Evolutionary conservation across 208 protist species (phyloP).

Genomic region (Leishmania gerbilli): DNA sequence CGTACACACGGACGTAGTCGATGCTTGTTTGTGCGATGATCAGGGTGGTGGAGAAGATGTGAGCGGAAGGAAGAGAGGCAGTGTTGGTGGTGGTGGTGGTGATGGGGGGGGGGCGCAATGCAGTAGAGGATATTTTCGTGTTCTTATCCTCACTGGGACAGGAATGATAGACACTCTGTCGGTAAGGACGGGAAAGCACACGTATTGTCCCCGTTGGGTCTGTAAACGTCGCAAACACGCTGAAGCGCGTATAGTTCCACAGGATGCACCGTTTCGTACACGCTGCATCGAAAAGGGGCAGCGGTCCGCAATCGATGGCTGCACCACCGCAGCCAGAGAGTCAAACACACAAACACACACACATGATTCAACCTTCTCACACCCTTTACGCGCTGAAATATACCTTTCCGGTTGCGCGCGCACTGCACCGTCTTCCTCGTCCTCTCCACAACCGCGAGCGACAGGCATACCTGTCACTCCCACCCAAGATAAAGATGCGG

Average conservation of each 20-base stretch:
- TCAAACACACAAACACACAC: neutral
- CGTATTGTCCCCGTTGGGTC: neutral
- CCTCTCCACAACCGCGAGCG: neutral
- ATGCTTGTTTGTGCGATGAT: constrained; percentile 1
- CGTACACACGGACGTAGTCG: neutral
- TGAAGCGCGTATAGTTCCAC: neutral
- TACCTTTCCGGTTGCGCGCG: neutral
- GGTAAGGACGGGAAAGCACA: neutral
- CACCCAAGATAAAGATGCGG: neutral
- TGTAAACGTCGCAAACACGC: neutral
- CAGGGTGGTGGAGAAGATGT: neutral
- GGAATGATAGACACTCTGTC: neutral
- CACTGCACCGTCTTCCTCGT: neutral
- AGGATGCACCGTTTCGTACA: neutral
- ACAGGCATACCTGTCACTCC: neutral
- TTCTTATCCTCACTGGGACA: neutral
- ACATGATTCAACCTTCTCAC: neutral
- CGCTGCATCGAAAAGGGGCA: neutral
- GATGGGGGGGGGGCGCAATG: no score
- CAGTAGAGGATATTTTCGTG: neutral
- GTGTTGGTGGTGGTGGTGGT: neutral
- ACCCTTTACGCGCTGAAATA: neutral
- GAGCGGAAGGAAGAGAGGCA: neutral
- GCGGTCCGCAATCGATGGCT: neutral
- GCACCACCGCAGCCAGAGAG: neutral